Percentiles rank a stretch among this genome's conserved stretches.
Conservation (phyloP, 352 stramenopile genomes). For the Globisporangium abappressorium region DNA sequence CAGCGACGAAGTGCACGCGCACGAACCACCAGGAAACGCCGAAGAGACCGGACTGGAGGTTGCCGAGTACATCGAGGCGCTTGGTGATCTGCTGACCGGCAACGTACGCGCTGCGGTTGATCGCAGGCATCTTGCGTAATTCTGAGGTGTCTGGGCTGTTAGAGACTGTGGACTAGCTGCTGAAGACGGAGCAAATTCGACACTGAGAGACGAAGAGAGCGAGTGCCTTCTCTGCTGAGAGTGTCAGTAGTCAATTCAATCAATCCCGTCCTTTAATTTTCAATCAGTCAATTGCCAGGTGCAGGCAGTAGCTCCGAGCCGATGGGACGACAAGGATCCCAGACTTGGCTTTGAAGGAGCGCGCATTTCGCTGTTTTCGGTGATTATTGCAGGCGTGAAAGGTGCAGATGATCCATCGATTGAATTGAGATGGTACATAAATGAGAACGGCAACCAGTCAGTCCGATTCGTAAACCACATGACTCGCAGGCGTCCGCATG, state of each 20-base stretch:
- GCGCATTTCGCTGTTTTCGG: not conserved
- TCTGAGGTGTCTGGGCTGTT: not conserved
- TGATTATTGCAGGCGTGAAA: not conserved
- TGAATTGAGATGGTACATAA: not conserved
- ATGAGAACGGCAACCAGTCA: not conserved
- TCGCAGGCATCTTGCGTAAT: not conserved
- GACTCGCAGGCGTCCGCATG: not conserved
- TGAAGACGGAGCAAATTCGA: not conserved
- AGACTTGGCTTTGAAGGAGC: not conserved
- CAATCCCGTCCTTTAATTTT: not conserved
- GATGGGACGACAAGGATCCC: not conserved
- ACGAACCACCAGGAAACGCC: conserved; percentile 9
- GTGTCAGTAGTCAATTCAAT: not conserved
- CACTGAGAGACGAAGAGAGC: not conserved
- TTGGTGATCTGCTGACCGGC: conserved; percentile 2
- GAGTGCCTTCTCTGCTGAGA: not conserved
- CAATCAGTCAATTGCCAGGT: not conserved
- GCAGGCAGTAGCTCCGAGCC: not conserved
- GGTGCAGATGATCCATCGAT: not conserved
- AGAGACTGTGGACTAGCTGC: not conserved
- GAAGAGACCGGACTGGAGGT: conserved; percentile 3
- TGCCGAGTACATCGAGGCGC: conserved; percentile 3
- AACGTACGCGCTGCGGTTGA: conserved; percentile 1
- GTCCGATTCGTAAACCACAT: not conserved
- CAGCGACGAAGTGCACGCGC: not conserved